Evolutionary conservation across 1,139 yeast species (phyloP).

Genomic region (Pichia kudriavzevii): DNA sequence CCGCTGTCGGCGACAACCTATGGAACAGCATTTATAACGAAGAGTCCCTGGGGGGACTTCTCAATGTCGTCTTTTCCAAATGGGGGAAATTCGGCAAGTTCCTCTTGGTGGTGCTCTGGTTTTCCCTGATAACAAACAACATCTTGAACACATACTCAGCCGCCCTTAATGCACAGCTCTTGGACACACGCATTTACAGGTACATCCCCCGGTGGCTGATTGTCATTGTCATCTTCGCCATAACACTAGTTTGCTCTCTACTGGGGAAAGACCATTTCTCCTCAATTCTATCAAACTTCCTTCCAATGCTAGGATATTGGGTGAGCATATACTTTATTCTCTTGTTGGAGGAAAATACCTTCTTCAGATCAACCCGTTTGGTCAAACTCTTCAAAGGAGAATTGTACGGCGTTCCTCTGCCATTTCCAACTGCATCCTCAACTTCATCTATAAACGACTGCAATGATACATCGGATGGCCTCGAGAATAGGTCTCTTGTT

Average conservation of each 20-base stretch:
- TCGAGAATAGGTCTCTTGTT: too few relatives aligned
- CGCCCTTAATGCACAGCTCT: constrained; percentile 70
- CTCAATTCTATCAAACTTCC: constrained; percentile 72
- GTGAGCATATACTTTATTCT: constrained; percentile 72
- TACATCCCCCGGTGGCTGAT: constrained; percentile 74
- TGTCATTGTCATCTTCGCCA: constrained; percentile 56
- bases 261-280: constrained; percentile 75
- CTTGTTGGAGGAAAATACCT: constrained; percentile 63
- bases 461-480: too few relatives aligned
- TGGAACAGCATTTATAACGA: constrained; percentile 54
- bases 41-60: constrained; percentile 73
- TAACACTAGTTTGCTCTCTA: constrained; percentile 61
- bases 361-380: constrained; percentile 52
- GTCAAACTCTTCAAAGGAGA: constrained; percentile 50
- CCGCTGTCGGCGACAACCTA: constrained; percentile 48
- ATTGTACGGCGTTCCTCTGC: constrained; percentile 30
- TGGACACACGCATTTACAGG: constrained; percentile 51
- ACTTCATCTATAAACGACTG: too few relatives aligned
- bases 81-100: constrained; percentile 84
- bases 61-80: constrained; percentile 57
- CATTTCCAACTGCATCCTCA: too few relatives aligned
- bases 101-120: constrained; percentile 56
- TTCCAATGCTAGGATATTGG: constrained; percentile 96
- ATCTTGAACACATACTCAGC: constrained; percentile 78
- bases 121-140: constrained; percentile 74